Conservation (phyloP, 108 stramenopile species). For the Cyclotella choctawhatcheeana region DNA sequence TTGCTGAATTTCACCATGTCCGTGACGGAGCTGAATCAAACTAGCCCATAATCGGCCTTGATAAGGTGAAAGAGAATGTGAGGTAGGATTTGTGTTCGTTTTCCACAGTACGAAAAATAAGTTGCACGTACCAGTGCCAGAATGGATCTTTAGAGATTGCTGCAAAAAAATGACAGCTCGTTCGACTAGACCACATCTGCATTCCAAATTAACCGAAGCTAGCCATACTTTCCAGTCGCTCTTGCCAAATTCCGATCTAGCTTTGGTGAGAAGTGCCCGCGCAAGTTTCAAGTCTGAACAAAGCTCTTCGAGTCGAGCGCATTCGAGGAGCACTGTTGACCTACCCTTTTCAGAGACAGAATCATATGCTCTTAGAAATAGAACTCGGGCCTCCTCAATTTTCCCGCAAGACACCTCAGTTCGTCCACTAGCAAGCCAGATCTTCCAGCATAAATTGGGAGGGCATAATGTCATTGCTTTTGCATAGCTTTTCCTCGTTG, state of each 20-base stretch:
- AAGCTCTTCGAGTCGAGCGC: constrained; percentile 93
- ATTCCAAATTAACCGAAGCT: constrained; percentile 91
- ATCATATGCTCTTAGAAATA: constrained; percentile 89
- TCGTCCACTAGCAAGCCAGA: constrained; percentile 95
- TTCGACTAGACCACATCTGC: constrained; percentile 65
- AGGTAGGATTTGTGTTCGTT: no score
- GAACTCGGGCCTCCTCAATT: constrained; percentile 66
- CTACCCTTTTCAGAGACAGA: constrained; percentile 92
- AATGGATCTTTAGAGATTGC: constrained; percentile 83
- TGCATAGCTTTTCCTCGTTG: constrained; percentile 68
- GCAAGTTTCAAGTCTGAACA: constrained; percentile 84
- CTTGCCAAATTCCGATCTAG: constrained; percentile 69
- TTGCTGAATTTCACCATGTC: constrained; percentile 82
- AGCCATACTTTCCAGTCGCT: constrained; percentile 97
- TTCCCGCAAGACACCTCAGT: constrained; percentile 93
- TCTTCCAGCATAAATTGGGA: constrained; percentile 93
- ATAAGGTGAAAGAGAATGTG: no score
- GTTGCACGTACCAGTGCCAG: constrained; percentile 66
- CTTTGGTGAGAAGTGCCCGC: constrained; percentile 83
- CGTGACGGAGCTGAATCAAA: constrained; percentile 90
- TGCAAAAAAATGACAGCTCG: constrained; percentile 76
- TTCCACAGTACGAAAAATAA: no score
- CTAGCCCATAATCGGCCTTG: constrained; percentile 97
- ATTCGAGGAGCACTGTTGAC: constrained; percentile 90
- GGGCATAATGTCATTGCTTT: constrained; percentile 90